Base-by-base conservation (phyloP, 306 rosid species). In the Prunus dulcis region DNA sequence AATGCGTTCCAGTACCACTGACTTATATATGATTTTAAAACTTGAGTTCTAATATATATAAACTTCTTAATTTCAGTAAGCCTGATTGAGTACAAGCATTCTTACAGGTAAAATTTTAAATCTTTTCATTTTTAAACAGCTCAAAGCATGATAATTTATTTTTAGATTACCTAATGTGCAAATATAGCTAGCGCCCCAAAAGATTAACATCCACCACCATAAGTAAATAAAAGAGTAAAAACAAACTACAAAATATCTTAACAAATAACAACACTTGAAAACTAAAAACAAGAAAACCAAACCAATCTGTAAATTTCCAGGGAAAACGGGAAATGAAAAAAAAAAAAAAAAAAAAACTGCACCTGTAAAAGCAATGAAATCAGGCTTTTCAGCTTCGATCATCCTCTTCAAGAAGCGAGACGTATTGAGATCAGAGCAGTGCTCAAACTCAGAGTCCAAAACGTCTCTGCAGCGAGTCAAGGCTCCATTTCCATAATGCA, bases 301-400 rank as follows among this genome's bases (percentile, higher is more conserved):
- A 57, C 22, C 28, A 66, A 81, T 22, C 11, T 10, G 13, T 8
- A 57, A 64, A 8, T 27, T 27, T 56, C 9, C 8, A 34, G 41
- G 41, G 41, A 34, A 34, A 34, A 34, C 41, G 41, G 8, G 41
- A 34, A 34, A 34, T 34, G 74, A 82, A 43, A 5, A 22, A 69
- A 17, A 79, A 43, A 5, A 22, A 69, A 17, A 79, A 66, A 47
- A 38, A 6, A 1, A 63, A 56, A 20, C 12, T 1, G 1, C 25
- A 93, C 98, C 97, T 5, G 97, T 91, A 74, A 94, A 94, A n/a
- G 97, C 96, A 71, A 94, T 74, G 76, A 94, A 86, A 88, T 92
- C 91, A 65, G 97, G 98, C 62, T 73, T 85, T 78, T 94, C 97
- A 46, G 82, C 84, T 5, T 77, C 80, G 55, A 92, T 79, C 77